Evolutionary conservation across 73 alveolate genomes (phyloP), one percentile per base, ranked within the genome.

Genomic region (Paramecium octaurelia): DNA sequence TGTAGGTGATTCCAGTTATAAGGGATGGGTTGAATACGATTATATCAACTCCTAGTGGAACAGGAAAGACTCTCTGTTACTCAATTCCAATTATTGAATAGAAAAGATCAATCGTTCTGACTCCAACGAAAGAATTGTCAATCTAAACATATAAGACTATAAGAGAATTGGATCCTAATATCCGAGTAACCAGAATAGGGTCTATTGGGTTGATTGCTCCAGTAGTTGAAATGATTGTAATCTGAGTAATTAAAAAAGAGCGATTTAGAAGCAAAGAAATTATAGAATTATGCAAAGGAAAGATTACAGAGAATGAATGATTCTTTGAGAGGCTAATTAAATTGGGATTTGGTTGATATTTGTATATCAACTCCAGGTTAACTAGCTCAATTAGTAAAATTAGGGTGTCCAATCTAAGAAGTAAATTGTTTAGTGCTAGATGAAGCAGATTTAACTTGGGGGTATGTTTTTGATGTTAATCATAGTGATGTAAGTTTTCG

Each of bases 401-500:
- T 16, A 12, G 87, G 87, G 5, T 73, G 87, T 36, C 35, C 8
- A 35, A 80, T 80, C 21, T 16, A 46, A 80, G 50, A 80, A 20
- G 70, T 27, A 11, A 80, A 80, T 48, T 42, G 46, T 14, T 24
- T 80, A 18, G 75, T 46, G 0, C n/a, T 80, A 23, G 91, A 80
- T 43, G 91, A 80, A 21, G 91, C 76, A 23, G 91, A 80, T 80
- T 80, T 80, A 80, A 40, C 34, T 9, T 44, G 48, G 73, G 75
- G 75, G 91, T 80, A 80, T 8, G 12, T 16, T 4, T 73, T n/a
- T 14, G 4, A 36, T 73, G 14, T 8, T n/a, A n/a, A 36, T 3
- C n/a, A 35, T 29, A 73, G 87, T 0, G 59, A 73, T 38, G 34
- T 40, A 29, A 23, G 46, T 36, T 73, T 73, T 73, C 9, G 46